Evolutionary conservation across 2,329 filamentous ascomycete species (phyloP).

Genomic region (Clonostachys rosea): DNA sequence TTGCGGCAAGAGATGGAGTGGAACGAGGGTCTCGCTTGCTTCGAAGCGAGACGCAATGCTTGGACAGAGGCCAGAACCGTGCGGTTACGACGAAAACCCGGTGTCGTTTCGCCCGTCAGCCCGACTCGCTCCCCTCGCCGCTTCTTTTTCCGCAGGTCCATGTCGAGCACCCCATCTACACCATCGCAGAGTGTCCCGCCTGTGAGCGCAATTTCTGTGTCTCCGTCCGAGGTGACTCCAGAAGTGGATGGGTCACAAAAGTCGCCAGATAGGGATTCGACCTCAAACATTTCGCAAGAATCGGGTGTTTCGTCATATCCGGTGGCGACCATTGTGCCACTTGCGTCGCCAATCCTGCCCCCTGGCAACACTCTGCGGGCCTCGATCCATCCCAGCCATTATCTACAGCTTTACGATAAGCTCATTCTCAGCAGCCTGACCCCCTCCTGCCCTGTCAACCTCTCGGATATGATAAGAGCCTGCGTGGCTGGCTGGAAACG

Average conservation of each 20-base stretch:
- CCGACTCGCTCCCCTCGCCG: constrained; percentile 24
- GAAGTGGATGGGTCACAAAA: neutral
- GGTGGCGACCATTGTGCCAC: constrained; percentile 62
- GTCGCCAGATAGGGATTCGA: neutral
- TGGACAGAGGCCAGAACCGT: constrained; percentile 77
- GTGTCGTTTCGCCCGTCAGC: constrained; percentile 5
- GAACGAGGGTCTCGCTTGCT: constrained; percentile 82
- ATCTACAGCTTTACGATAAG: constrained; percentile 84
- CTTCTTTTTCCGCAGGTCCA: constrained; percentile 43
- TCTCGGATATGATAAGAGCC: constrained; percentile 72
- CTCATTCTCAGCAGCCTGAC: constrained; percentile 76
- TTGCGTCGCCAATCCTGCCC: constrained; percentile 70
- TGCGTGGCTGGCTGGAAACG: constrained; percentile 90
- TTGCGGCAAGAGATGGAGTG: constrained; percentile 63
- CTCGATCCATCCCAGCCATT: constrained; percentile 68
- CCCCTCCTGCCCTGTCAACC: constrained; percentile 83
- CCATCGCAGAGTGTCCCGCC: neutral
- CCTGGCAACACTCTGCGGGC: constrained; percentile 70
- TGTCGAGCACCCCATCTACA: constrained; percentile 18
- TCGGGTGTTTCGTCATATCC: constrained; percentile 28
- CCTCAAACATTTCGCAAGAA: neutral
- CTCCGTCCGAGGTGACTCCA: neutral
- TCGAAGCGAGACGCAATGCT: constrained; percentile 69
- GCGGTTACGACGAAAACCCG: constrained; percentile 43
- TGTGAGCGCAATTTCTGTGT: neutral